Evolutionary conservation across 352 stramenopile genomes (phyloP).

Genomic region (Pythium dissotocum): DNA sequence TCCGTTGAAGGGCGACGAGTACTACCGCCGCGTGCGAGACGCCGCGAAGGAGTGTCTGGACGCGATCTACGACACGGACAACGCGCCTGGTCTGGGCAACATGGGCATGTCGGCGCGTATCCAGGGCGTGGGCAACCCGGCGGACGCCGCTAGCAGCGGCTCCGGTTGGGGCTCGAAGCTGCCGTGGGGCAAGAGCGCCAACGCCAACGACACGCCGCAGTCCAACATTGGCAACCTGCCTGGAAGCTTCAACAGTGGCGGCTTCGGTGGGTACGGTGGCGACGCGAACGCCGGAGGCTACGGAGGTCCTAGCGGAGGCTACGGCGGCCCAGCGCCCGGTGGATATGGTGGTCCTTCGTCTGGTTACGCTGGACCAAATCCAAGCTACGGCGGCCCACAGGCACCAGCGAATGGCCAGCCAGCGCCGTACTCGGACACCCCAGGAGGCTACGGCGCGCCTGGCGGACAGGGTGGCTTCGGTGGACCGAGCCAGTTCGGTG

Average conservation of each 20-base stretch:
- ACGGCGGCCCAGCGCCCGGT: conserved; percentile 20
- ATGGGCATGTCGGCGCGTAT: conserved; percentile 86
- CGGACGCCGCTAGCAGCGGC: conserved; percentile 36
- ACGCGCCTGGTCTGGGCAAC: conserved; percentile 49
- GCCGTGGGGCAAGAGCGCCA: conserved; percentile 63
- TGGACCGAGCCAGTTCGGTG: conserved; percentile 46
- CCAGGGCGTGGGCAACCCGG: conserved; percentile 73
- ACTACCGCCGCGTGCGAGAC: conserved; percentile 90
- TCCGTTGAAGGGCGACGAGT: conserved; percentile 94
- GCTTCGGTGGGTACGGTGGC: conserved; percentile 36
- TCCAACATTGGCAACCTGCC: conserved; percentile 59
- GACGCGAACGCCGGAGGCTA: conserved; percentile 13
- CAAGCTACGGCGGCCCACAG: conserved; percentile 27
- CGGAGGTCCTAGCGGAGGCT: conserved; percentile 14
- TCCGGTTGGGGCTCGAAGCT: conserved; percentile 77
- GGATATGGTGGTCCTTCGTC: conserved; percentile 35
- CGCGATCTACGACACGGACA: conserved; percentile 92
- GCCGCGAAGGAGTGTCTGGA: conserved; percentile 95
- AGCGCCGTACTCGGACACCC: conserved; percentile 32
- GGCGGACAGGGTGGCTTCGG: conserved; percentile 32
- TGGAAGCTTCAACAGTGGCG: conserved; percentile 47
- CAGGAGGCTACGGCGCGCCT: conserved; percentile 25
- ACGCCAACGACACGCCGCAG: conserved; percentile 49
- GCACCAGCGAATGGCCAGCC: conserved; percentile 29
- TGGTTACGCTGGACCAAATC: conserved; percentile 35